A percentile compares a stretch with the other conserved stretches of the same genome.
Evolutionary conservation across 768 basidiomycete genomes (phyloP).

Genomic region (Suillus paluster): DNA sequence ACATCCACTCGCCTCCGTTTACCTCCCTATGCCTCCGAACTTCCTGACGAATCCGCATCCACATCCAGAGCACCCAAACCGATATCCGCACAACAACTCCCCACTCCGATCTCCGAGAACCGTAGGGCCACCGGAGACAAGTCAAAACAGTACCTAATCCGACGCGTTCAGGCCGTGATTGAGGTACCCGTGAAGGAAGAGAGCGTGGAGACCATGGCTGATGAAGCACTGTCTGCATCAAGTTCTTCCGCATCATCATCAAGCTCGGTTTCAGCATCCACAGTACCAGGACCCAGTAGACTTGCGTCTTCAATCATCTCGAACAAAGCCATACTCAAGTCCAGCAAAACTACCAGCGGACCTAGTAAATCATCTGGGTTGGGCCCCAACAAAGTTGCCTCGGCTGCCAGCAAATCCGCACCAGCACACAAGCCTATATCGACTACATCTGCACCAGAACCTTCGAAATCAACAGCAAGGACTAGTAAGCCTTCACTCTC

Average conservation of each 20-base stretch:
- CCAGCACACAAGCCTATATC: not conserved
- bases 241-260: slow-evolving; percentile 18
- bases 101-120: slow-evolving; percentile 36
- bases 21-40: slow-evolving; percentile 22
- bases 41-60: slow-evolving; percentile 36
- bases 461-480: slow-evolving; percentile 2
- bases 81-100: slow-evolving; percentile 25
- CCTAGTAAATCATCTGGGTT: slow-evolving; percentile 7
- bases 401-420: slow-evolving; percentile 7
- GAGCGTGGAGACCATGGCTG: slow-evolving; percentile 44
- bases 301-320: not conserved
- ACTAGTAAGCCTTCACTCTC: not conserved
- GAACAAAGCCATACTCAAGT: slow-evolving; percentile 7
- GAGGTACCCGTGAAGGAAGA: slow-evolving; percentile 70
- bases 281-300: not conserved
- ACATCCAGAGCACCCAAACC: slow-evolving; percentile 32
- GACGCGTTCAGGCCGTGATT: slow-evolving; percentile 64
- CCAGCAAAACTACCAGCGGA: slow-evolving; percentile 11
- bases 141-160: slow-evolving; percentile 46
- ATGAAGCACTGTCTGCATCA: slow-evolving; percentile 9
- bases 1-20: slow-evolving; percentile 30
- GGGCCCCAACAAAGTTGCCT: slow-evolving; percentile 8
- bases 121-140: slow-evolving; percentile 18
- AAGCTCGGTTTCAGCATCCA: slow-evolving; percentile 17
- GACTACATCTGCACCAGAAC: not conserved